Evolutionary conservation across 306 rosid genomes (phyloP).

Genomic region (Acmispon strigosus): DNA sequence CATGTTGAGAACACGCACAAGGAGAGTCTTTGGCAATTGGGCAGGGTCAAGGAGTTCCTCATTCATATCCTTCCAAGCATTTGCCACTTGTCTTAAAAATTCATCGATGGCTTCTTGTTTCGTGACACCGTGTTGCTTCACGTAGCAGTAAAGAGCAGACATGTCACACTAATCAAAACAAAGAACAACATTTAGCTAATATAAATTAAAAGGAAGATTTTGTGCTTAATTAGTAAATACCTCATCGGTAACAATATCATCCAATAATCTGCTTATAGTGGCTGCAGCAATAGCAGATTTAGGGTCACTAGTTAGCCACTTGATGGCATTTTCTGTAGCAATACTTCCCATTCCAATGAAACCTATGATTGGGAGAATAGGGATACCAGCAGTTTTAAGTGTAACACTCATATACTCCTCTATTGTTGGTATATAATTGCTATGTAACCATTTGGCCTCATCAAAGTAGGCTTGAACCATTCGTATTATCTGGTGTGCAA

Average conservation of each 20-base stretch:
- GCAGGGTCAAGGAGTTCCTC: neutral
- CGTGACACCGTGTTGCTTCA: neutral
- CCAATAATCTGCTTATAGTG: neutral
- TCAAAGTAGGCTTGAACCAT: neutral
- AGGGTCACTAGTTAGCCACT: neutral
- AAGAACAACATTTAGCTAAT: neutral
- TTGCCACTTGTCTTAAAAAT: neutral
- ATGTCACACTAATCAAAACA: neutral
- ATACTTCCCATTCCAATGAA: neutral
- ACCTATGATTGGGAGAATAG: too few species aligned
- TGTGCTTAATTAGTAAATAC: neutral
- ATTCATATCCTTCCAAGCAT: constrained; percentile 1
- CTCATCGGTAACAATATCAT: neutral
- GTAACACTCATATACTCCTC: neutral
- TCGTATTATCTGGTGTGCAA: neutral
- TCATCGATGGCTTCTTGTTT: neutral
- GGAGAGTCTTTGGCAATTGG: neutral
- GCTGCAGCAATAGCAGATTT: neutral
- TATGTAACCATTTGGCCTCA: neutral
- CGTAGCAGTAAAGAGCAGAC: neutral
- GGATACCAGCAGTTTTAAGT: too few species aligned
- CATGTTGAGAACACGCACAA: neutral
- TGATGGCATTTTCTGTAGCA: neutral
- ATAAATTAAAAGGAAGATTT: too few species aligned
- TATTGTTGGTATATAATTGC: neutral